Conservation (phyloP, 805 yeast genomes). For the Suhomyces faveliae region DNA sequence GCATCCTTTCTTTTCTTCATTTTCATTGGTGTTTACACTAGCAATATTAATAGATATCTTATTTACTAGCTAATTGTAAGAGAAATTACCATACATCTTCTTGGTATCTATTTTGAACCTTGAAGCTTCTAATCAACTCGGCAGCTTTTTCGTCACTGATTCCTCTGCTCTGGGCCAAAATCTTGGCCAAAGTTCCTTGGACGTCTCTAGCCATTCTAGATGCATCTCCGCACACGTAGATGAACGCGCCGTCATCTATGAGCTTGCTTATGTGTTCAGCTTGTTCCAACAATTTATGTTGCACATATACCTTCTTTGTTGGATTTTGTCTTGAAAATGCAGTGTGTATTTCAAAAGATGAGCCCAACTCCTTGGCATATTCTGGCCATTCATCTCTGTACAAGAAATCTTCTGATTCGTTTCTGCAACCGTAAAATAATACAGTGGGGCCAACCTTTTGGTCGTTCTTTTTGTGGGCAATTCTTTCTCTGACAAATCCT, state of each 20-base stretch:
- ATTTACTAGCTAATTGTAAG: neutral
- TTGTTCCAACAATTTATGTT: slow-evolving; percentile 64
- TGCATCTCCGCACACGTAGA: slow-evolving; percentile 98
- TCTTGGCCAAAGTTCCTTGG: slow-evolving; percentile 61
- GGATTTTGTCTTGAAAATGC: slow-evolving; percentile 82
- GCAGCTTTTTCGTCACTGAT: slow-evolving; percentile 66
- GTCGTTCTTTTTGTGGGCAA: slow-evolving; percentile 41
- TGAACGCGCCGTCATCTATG: slow-evolving; percentile 68
- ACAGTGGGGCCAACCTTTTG: slow-evolving; percentile 62
- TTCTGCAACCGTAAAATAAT: slow-evolving; percentile 87
- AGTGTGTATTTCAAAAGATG: slow-evolving; percentile 65
- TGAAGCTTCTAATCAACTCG: slow-evolving; percentile 73
- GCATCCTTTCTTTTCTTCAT: neutral
- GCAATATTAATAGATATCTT: neutral
- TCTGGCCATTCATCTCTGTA: slow-evolving; percentile 89
- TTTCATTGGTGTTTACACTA: neutral
- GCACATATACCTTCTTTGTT: slow-evolving; percentile 71
- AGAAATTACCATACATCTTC: slow-evolving; percentile 88
- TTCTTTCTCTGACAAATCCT: slow-evolving; percentile 89
- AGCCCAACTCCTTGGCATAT: slow-evolving; percentile 60
- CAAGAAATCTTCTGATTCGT: slow-evolving; percentile 72
- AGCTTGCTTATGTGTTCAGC: slow-evolving; percentile 54
- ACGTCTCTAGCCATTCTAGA: slow-evolving; percentile 94
- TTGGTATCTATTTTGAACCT: slow-evolving; percentile 85
- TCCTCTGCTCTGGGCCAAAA: slow-evolving; percentile 63